A percentile compares a stretch with the other conserved stretches of the same genome.
Evolutionary conservation across 1,284 basidiomycete genomes (phyloP).

Genomic region (Heterobasidion occidentale): DNA sequence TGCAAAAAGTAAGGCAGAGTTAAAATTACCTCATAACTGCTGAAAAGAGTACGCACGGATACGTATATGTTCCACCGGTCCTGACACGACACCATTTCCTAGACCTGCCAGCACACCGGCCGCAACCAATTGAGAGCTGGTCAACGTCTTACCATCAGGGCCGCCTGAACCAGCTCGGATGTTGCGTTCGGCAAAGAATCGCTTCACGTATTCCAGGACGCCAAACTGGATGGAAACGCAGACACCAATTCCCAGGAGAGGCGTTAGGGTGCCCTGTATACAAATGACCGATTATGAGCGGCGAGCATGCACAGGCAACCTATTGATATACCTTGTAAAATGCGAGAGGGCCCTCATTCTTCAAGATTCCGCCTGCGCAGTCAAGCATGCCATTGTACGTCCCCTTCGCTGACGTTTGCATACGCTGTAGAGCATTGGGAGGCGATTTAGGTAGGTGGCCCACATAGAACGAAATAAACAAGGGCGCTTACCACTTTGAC

Average conservation of each 20-base stretch:
- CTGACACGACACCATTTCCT: slow-evolving; percentile 88
- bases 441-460: neutral
- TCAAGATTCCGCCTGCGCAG: slow-evolving; percentile 83
- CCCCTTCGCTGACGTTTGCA: slow-evolving; percentile 91
- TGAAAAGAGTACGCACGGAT: slow-evolving; percentile 59
- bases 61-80: slow-evolving; percentile 96
- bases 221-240: slow-evolving; percentile 98
- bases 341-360: slow-evolving; percentile 86
- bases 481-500: slow-evolving; percentile 76
- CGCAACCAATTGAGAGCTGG: slow-evolving; percentile 60
- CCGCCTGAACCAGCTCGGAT: slow-evolving; percentile 47
- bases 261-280: slow-evolving; percentile 82
- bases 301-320: neutral
- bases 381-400: slow-evolving; percentile 86
- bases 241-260: slow-evolving; percentile 88
- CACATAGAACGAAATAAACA: slow-evolving; percentile 6
- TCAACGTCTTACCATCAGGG: slow-evolving; percentile 48
- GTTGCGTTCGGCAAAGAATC: slow-evolving; percentile 68
- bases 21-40: neutral
- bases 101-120: slow-evolving; percentile 84
- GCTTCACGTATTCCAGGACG: slow-evolving; percentile 84
- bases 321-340: slow-evolving; percentile 79
- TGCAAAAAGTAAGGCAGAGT: slow-evolving; percentile 19
- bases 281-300: neutral
- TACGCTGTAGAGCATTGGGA: slow-evolving; percentile 42